phyloP scores from a whole-genome alignment of 164 flowering plant genomes.

The Pachysandra terminalis region DNA sequence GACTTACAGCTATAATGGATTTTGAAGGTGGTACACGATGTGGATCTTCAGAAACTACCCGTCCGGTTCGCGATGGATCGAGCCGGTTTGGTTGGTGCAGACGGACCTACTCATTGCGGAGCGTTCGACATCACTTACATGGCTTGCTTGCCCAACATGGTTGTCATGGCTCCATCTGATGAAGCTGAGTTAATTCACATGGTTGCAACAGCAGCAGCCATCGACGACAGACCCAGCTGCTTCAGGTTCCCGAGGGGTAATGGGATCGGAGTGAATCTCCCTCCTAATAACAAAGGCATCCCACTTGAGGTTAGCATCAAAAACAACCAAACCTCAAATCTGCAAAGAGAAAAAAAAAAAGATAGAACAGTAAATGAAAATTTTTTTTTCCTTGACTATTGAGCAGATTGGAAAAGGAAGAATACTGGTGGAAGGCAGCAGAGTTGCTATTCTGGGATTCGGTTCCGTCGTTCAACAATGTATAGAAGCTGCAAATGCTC shows the following conservation, averaged over 20 bases:
- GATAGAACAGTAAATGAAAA: not conserved
- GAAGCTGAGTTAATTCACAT: slow-evolving; percentile 89
- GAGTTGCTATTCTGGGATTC: slow-evolving; percentile 78
- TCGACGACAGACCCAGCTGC: slow-evolving; percentile 88
- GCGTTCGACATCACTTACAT: slow-evolving; percentile 91
- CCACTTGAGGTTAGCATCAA: slow-evolving; percentile 66
- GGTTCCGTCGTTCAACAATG: slow-evolving; percentile 79
- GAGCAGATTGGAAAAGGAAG: slow-evolving; percentile 85
- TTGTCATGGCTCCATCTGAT: slow-evolving; percentile 94
- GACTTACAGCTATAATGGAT: not conserved
- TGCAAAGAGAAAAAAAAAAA: not conserved
- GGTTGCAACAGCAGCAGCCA: slow-evolving; percentile 90
- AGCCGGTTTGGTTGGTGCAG: slow-evolving; percentile 94
- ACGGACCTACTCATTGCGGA: slow-evolving; percentile 97
- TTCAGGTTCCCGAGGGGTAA: slow-evolving; percentile 92
- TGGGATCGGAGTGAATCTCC: slow-evolving; percentile 64
- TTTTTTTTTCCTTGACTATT: slow-evolving; percentile 2
- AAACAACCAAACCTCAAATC: not conserved
- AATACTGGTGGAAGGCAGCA: slow-evolving; percentile 65
- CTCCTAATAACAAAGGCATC: slow-evolving; percentile 66
- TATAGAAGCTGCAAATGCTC: slow-evolving; percentile 54
- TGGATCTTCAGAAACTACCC: slow-evolving; percentile 89
- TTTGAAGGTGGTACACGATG: slow-evolving; percentile 87
- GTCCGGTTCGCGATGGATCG: slow-evolving; percentile 89
- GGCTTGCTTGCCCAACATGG: slow-evolving; percentile 96